Conservation (phyloP, 2,329 filamentous ascomycete species). For the Pezicula rhizophila region DNA sequence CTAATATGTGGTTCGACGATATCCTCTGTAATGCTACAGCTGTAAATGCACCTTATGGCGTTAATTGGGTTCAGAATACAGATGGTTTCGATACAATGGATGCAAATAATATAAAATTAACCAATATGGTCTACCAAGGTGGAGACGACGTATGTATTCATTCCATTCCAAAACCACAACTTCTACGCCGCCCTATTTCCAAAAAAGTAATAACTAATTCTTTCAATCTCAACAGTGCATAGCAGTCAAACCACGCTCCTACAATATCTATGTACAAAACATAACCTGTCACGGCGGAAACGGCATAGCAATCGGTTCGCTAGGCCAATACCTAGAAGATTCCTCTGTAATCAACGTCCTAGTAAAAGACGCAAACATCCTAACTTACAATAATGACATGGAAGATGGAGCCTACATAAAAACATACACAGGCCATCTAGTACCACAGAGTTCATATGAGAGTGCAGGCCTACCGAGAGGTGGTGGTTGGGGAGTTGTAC, state of each 20-base stretch:
- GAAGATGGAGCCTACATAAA: constrained; percentile 48
- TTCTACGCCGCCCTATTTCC: too few relatives aligned
- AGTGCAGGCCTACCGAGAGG: constrained; percentile 41
- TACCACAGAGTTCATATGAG: constrained; percentile 42
- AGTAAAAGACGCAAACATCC: constrained; percentile 39
- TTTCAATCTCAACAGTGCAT: constrained; percentile 31
- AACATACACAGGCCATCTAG: constrained; percentile 45
- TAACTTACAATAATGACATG: constrained; percentile 40
- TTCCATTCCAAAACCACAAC: too few relatives aligned
- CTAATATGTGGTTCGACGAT: constrained; percentile 44
- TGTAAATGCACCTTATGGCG: constrained; percentile 41
- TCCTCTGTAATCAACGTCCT: constrained; percentile 42
- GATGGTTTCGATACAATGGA: constrained; percentile 55
- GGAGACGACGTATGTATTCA: constrained; percentile 37
- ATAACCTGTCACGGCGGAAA: constrained; percentile 45
- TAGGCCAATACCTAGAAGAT: constrained; percentile 51
- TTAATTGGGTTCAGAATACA: constrained; percentile 52
- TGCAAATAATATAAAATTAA: constrained; percentile 40
- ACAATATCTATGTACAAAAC: constrained; percentile 42
- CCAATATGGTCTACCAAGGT: constrained; percentile 47
- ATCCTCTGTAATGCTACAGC: constrained; percentile 45
- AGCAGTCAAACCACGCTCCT: constrained; percentile 50
- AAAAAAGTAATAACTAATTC: too few relatives aligned
- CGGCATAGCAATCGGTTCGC: constrained; percentile 48
- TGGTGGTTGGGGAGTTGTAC: constrained; percentile 46